phyloP scores from a whole-genome alignment of 768 basidiomycete species.

The Hydnomerulius pinastri region DNA sequence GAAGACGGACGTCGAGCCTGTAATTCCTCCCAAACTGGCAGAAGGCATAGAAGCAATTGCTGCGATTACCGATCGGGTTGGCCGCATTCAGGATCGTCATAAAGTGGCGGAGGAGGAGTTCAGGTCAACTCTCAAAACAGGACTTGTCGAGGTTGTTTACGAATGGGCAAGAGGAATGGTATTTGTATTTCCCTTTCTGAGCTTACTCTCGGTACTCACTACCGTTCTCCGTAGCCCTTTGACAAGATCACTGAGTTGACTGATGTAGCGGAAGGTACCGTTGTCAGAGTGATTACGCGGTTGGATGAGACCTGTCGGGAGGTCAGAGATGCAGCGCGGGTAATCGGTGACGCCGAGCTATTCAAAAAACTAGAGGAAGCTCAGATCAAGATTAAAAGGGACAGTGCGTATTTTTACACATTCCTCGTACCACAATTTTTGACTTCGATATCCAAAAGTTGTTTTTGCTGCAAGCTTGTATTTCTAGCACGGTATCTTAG shows the following conservation, averaged over 20 bases:
- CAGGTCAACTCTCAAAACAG: slow-evolving; percentile 80
- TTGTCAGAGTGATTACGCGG: slow-evolving; percentile 94
- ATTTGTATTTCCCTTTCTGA: slow-evolving; percentile 21
- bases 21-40: slow-evolving; percentile 76
- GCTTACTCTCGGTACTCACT: not conserved
- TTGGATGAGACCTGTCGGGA: slow-evolving; percentile 97
- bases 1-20: slow-evolving; percentile 89
- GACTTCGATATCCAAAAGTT: slow-evolving; percentile 44
- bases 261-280: slow-evolving; percentile 95
- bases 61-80: slow-evolving; percentile 76
- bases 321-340: slow-evolving; percentile 94
- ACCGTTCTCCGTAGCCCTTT: slow-evolving; percentile 69
- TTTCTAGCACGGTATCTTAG: slow-evolving; percentile 48
- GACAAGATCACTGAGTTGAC: slow-evolving; percentile 91
- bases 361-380: slow-evolving; percentile 99
- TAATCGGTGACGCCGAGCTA: slow-evolving; percentile 93
- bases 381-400: slow-evolving; percentile 91
- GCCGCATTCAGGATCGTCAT: slow-evolving; percentile 74
- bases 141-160: slow-evolving; percentile 94
- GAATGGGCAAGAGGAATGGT: slow-evolving; percentile 99
- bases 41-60: slow-evolving; percentile 79
- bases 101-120: slow-evolving; percentile 81
- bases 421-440: not conserved
- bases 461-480: slow-evolving; percentile 88
- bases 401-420: slow-evolving; percentile 64